phyloP scores from a whole-genome alignment of 208 protist species.

The Wallacemonas sp. region DNA sequence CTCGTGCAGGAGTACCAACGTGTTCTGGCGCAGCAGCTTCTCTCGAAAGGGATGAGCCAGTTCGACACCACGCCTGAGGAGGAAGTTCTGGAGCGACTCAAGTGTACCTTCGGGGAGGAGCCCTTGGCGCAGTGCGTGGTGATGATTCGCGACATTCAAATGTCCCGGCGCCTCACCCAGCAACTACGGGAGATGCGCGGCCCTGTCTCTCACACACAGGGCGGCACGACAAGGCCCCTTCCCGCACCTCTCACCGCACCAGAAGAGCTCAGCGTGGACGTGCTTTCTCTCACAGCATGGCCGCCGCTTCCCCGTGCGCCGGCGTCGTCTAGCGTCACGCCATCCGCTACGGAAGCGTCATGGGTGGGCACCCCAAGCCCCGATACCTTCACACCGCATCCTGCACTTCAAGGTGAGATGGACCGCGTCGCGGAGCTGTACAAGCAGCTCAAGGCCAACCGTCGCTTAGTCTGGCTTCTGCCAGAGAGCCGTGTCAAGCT shows the following conservation, averaged over 20 bases:
- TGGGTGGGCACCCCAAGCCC: background rate
- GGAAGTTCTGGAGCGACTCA: slow-evolving; percentile 86
- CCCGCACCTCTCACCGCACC: slow-evolving; percentile 2
- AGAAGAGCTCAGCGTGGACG: slow-evolving; percentile 46
- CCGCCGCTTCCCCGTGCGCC: slow-evolving; percentile 26
- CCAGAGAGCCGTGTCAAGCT: slow-evolving; percentile 63
- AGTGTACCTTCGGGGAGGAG: slow-evolving; percentile 81
- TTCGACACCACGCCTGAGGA: slow-evolving; percentile 83
- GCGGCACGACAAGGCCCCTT: background rate
- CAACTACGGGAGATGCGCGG: slow-evolving; percentile 45
- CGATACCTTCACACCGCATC: slow-evolving; percentile 38
- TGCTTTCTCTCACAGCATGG: slow-evolving; percentile 78
- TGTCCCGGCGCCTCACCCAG: slow-evolving; percentile 69
- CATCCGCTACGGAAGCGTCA: background rate
- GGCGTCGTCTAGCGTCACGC: background rate
- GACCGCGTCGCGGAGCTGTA: slow-evolving; percentile 51
- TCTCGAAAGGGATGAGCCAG: slow-evolving; percentile 69
- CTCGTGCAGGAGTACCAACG: slow-evolving; percentile 80
- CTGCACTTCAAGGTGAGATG: slow-evolving; percentile 54
- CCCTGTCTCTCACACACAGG: background rate
- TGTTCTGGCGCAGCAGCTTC: slow-evolving; percentile 63
- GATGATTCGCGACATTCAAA: slow-evolving; percentile 84
- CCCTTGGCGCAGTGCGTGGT: slow-evolving; percentile 68
- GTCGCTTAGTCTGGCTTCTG: slow-evolving; percentile 68
- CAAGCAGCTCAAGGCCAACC: slow-evolving; percentile 58